Percentiles rank a stretch among this genome's conserved stretches.
These are phyloP conservation scores for Millerago galiae DNA, from an alignment of 805 yeast species.

Conservation along the genomic window DNA sequence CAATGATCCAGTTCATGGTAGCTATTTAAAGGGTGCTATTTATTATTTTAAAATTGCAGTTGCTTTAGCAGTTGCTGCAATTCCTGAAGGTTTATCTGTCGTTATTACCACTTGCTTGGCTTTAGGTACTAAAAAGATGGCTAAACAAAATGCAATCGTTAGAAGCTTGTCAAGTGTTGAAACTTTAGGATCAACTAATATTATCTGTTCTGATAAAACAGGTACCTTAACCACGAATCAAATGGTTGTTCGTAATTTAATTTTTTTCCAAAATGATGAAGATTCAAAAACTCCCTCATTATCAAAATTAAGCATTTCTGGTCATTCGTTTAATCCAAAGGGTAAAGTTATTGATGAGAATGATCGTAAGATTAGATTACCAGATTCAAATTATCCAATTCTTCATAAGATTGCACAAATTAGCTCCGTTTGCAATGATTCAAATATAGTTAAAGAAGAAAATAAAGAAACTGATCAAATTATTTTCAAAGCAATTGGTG, in stretches of 20 bases:
- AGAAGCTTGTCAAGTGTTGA: constrained; percentile 45
- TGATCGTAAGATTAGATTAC: constrained; percentile 26
- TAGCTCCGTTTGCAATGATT: constrained; percentile 33
- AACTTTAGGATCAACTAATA: constrained; percentile 53
- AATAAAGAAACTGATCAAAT: constrained; percentile 26
- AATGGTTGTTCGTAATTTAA: constrained; percentile 36
- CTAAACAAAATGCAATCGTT: constrained; percentile 39
- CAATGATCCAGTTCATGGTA: constrained; percentile 37
- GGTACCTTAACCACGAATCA: constrained; percentile 47
- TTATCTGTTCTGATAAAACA: constrained; percentile 38
- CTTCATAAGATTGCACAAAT: constrained; percentile 26
- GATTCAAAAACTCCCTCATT: constrained; percentile 5
- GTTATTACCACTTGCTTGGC: constrained; percentile 47
- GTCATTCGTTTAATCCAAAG: constrained; percentile 27
- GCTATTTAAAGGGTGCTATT: constrained; percentile 39
- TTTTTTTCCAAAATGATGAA: constrained; percentile 24
- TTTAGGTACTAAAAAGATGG: constrained; percentile 44
- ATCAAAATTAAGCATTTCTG: constrained; percentile 33
- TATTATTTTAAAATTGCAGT: constrained; percentile 44
- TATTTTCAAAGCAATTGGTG: constrained; percentile 33
- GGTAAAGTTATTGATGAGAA: constrained; percentile 23
- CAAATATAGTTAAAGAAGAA: constrained; percentile 16
- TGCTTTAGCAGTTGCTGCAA: constrained; percentile 45
- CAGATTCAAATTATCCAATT: constrained; percentile 28
- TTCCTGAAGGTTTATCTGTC: constrained; percentile 48